Conservation (phyloP, 2,329 filamentous ascomycete genomes). For the Hypoxylon sp. region DNA sequence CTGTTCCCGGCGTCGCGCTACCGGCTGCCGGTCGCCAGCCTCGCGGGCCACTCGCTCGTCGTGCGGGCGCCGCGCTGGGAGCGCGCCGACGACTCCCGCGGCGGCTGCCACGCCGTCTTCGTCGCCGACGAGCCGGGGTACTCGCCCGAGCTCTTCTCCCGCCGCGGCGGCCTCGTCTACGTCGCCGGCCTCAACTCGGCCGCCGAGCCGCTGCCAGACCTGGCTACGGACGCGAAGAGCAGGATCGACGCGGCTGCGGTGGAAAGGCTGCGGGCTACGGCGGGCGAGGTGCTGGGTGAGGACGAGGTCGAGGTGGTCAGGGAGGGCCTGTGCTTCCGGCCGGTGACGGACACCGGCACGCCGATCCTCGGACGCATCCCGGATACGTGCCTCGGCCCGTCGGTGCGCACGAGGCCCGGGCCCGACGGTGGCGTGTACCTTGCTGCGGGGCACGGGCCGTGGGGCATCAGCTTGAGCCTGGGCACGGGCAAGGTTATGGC, state of each 20-base stretch:
- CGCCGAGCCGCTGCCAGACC: constrained; percentile 64
- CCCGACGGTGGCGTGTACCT: constrained; percentile 71
- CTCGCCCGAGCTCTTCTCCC: constrained; percentile 75
- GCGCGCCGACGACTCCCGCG: constrained; percentile 52
- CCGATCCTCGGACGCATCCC: constrained; percentile 69
- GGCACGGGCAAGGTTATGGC: constrained; percentile 76
- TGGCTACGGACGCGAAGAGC: constrained; percentile 56
- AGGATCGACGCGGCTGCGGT: constrained; percentile 56
- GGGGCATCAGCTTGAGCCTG: constrained; percentile 71
- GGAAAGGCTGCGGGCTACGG: constrained; percentile 57
- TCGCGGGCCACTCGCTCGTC: constrained; percentile 78
- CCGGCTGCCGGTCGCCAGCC: constrained; percentile 63
- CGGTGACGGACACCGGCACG: constrained; percentile 68
- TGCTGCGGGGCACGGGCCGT: constrained; percentile 77
- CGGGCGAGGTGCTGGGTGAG: constrained; percentile 56
- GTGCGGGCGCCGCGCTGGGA: constrained; percentile 65
- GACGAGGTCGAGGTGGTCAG: constrained; percentile 66
- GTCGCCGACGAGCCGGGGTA: constrained; percentile 62
- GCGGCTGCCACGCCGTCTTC: constrained; percentile 73
- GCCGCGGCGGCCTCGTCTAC: constrained; percentile 73
- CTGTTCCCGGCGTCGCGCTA: constrained; percentile 67
- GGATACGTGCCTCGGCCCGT: constrained; percentile 62
- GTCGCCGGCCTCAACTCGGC: constrained; percentile 75
- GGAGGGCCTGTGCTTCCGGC: constrained; percentile 76
- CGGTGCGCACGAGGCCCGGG: constrained; percentile 51